Percentiles rank a stretch among this genome's conserved stretches.
phyloP scores from a whole-genome alignment of 2,329 filamentous ascomycete genomes.

The Hymenoscyphus scutula region DNA sequence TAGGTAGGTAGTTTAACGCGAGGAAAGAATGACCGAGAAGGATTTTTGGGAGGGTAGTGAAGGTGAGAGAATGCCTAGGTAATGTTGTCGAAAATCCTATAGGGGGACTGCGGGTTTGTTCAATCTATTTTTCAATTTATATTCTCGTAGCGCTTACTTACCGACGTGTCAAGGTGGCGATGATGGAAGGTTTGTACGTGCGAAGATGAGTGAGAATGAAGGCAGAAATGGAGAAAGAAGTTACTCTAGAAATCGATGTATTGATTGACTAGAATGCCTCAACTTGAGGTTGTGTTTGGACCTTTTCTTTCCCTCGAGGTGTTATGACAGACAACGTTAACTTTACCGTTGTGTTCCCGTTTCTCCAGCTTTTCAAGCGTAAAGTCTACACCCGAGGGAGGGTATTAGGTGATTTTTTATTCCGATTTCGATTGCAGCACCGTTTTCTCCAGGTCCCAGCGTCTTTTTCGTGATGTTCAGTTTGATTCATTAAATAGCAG shows the following conservation, averaged over 20 bases:
- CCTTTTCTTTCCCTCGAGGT: neutral
- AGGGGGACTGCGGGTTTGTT: neutral
- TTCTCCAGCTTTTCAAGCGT: neutral
- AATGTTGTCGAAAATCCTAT: neutral
- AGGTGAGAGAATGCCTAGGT: neutral
- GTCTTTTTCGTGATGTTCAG: neutral
- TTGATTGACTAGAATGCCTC: neutral
- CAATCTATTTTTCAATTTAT: neutral
- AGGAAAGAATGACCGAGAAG: neutral
- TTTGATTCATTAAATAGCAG: neutral
- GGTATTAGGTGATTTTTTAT: neutral
- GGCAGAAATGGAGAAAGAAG: neutral
- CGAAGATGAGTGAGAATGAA: neutral
- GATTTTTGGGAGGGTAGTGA: neutral
- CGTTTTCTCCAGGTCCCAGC: neutral
- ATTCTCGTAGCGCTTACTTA: neutral
- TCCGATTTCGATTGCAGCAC: neutral
- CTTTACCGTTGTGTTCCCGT: neutral
- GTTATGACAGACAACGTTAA: neutral
- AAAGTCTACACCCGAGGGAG: neutral
- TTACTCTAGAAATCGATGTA: neutral
- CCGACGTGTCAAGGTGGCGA: slow-evolving; percentile 4
- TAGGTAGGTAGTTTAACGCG: too few species aligned
- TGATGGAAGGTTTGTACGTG: neutral
- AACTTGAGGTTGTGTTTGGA: neutral